A percentile compares a stretch with the other conserved stretches of the same genome.
Evolutionary conservation across 768 basidiomycete species (phyloP).

Genomic region (Dacryopinax spathularia): DNA sequence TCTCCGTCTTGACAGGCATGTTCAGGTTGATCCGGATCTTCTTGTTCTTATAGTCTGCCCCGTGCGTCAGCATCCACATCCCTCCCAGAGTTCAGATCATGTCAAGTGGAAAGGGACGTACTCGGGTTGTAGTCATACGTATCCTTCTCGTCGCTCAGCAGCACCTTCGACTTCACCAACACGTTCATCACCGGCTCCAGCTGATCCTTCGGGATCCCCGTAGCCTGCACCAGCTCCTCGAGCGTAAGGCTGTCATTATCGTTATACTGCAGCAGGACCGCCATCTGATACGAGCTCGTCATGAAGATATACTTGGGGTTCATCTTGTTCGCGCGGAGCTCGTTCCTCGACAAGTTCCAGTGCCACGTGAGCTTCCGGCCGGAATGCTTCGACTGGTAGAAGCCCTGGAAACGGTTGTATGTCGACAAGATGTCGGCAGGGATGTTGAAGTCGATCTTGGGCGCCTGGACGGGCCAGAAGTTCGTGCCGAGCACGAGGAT

Average conservation of each 20-base stretch:
- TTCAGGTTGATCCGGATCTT: constrained; percentile 88
- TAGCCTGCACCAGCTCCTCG: constrained; percentile 65
- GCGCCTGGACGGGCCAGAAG: constrained; percentile 86
- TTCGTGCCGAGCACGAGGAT: constrained; percentile 91
- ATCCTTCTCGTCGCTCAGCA: constrained; percentile 23
- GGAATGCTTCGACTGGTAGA: constrained; percentile 86
- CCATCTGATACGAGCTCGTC: constrained; percentile 90
- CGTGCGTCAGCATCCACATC: not conserved
- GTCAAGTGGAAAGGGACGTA: constrained; percentile 9
- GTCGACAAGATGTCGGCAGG: constrained; percentile 76
- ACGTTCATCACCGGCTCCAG: constrained; percentile 36
- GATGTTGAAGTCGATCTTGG: constrained; percentile 72
- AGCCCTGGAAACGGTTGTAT: constrained; percentile 81
- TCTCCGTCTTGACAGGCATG: constrained; percentile 84
- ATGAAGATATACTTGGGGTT: constrained; percentile 92
- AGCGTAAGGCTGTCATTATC: constrained; percentile 71
- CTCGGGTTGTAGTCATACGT: constrained; percentile 28
- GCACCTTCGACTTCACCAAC: constrained; percentile 25
- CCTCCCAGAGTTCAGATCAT: no score
- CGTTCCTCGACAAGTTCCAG: constrained; percentile 97
- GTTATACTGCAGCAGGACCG: constrained; percentile 90
- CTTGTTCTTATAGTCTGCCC: constrained; percentile 73
- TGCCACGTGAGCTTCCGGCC: constrained; percentile 95
- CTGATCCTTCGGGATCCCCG: constrained; percentile 65
- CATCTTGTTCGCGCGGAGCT: constrained; percentile 82